Conservation (phyloP, 108 stramenopile species). For the Nannochloropsis gaditana region DNA sequence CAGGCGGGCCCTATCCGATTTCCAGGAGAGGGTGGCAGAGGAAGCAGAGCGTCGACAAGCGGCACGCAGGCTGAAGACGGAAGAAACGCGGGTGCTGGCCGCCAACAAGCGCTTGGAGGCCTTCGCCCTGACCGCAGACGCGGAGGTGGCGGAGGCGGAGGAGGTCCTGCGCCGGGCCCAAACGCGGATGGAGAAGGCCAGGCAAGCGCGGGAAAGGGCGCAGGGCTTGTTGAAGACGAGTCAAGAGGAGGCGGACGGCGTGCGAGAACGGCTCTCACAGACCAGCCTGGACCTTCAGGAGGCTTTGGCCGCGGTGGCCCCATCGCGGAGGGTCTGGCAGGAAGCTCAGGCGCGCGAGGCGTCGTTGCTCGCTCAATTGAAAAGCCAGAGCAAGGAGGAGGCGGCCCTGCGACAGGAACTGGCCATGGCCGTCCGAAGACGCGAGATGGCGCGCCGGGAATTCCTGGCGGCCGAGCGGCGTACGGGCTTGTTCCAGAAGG, state of each 20-base stretch:
- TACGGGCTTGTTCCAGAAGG: neutral
- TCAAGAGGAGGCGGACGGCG: neutral
- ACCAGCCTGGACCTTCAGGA: neutral
- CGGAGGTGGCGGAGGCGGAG: constrained; percentile 6
- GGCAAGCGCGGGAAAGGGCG: neutral
- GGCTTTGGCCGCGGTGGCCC: neutral
- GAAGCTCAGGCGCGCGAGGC: neutral
- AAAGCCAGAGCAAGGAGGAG: neutral
- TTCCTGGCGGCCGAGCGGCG: neutral
- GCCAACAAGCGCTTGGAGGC: neutral
- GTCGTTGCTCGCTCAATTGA: neutral
- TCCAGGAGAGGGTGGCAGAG: neutral
- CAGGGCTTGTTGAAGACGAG: neutral
- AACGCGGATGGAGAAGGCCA: neutral
- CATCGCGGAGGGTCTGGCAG: neutral
- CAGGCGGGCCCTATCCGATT: neutral
- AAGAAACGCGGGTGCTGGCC: neutral
- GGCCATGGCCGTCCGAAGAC: neutral
- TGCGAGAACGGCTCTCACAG: neutral
- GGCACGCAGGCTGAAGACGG: neutral
- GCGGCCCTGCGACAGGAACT: neutral
- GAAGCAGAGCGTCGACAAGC: neutral
- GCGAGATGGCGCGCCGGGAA: neutral
- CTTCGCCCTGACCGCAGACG: neutral
- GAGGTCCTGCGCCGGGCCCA: constrained; percentile 7